phyloP scores from a whole-genome alignment of 208 protist genomes.

The Trichomonas vaginalis region DNA sequence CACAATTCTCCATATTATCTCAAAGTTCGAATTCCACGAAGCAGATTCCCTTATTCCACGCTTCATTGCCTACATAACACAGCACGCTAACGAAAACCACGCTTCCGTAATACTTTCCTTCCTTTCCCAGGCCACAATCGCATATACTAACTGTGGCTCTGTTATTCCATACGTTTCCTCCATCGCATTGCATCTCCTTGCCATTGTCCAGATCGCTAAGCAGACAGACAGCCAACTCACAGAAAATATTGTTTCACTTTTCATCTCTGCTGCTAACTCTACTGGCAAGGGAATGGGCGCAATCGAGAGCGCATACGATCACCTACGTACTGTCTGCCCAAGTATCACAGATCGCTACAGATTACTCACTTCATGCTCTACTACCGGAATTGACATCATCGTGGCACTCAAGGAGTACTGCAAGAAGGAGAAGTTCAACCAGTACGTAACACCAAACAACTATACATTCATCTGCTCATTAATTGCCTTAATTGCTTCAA shows the following conservation, averaged over 20 bases:
- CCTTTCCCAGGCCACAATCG: not conserved
- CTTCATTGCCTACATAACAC: not conserved
- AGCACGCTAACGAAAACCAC: no score
- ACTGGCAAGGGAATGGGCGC: not conserved
- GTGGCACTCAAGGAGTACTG: not conserved
- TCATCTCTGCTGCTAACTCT: not conserved
- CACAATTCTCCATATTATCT: not conserved
- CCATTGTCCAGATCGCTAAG: not conserved
- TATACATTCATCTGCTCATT: not conserved
- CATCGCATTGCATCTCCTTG: not conserved
- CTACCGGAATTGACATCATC: not conserved
- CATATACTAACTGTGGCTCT: not conserved
- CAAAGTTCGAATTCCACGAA: not conserved
- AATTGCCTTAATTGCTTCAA: not conserved
- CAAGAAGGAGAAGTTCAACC: not conserved
- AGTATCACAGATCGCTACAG: not conserved
- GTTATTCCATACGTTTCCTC: not conserved
- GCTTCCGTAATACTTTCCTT: not conserved
- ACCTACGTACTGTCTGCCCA: not conserved
- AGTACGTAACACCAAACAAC: not conserved
- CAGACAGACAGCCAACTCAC: not conserved
- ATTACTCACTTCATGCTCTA: not conserved
- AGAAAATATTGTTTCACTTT: not conserved
- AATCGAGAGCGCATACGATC: not conserved
- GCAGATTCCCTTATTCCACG: not conserved